Base-by-base conservation (phyloP, 441 rosid genomes). In the Gossypium schwendimanii region DNA sequence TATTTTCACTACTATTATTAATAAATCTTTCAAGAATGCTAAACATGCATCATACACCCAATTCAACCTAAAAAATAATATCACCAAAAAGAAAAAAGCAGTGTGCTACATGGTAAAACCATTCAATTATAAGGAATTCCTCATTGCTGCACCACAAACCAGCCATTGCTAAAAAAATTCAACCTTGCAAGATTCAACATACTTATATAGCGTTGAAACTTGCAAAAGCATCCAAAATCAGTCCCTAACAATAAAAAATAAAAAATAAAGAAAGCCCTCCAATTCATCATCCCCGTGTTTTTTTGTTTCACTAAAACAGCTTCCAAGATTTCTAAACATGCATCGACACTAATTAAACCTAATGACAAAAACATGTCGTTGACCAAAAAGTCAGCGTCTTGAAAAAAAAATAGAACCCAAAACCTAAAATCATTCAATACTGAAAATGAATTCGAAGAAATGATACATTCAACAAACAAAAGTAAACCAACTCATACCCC, bases 91-190 rank as follows among this genome's bases (percentile, higher is more conserved):
- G 18, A 6, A 50, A 50, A 50, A 15, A 50, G 21, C 10, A 50
- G 50, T 10, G 6, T 15, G 12, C 7, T 15, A 52, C 17, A 50
- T 2, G 18, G 55, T 50, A 15, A 59, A 61, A 1, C 21, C 17
- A n/a, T 18, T 31, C 49, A 9, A 63, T 63, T 64, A 41, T 11
- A 64, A 44, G 3, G 33, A 44, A 44, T 44, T 64, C 33, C 33
- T 28, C 69, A 45, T 54, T 44, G 14, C 18, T 12, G 11, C 21
- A 23, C 57, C 70, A n/a, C 41, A 67, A n/a, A 50, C 26, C 60
- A 67, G 45, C 39, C 71, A 66, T 49, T 47, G n/a, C 58, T 23
- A 36, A 36, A 66, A 66, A 66, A 11, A 9, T 66, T 66, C 58
- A 49, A 66, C 70, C 58, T 47, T 24, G 57, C 20, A 66, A 47